Evolutionary conservation across 257 asterid species (phyloP), one percentile per base, ranked within the genome.

Genomic region (Oldenlandia corymbosa): DNA sequence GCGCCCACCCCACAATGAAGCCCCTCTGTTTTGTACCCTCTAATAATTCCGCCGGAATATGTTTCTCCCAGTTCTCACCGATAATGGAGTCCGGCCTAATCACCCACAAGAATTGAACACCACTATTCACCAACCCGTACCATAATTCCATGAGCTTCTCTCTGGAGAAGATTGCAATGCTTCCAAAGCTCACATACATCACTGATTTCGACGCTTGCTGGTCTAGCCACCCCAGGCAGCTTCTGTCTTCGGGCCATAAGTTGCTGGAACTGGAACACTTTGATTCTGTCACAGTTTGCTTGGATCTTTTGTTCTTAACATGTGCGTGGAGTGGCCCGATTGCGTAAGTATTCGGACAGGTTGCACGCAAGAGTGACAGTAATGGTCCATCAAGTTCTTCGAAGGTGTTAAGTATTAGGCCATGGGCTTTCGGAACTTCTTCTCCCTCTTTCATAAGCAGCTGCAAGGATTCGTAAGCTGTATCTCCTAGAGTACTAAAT

Each of bases 101-200:
- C 0, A 84, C 88, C 91, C 86, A 82, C 14, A 84, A 54, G 72
- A 82, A 78, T 14, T 14, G 66, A 13, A 61, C 63, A 5, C 75
- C 74, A 10, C 84, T 78, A 18, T 78, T 82, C 49, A 79, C 86
- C 41, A 84, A 42, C 2, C 91, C 88, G 9, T 75, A 67, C 86
- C 84, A 84, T 4, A 84, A 71, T 24, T 84, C 88, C 36, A 79
- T 27, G 5, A 79, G 27, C 55, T 84, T 81, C 2, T 64, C 59
- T 16, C 60, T 45, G 1, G 80, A 71, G 59, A 84, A 0, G 0
- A 59, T 14, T 0, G 80, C 63, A 6, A 82, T 49, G 31, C 88
- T 82, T 14, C 88, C 83, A n/a, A 84, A 79, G 74, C 86, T 82
- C 10, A 79, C 84, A 7, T 81, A 84, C 1, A 84, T 17, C 7